Evolutionary conservation across 331 rosid species (phyloP).

Genomic region (Rosa hybrid): DNA sequence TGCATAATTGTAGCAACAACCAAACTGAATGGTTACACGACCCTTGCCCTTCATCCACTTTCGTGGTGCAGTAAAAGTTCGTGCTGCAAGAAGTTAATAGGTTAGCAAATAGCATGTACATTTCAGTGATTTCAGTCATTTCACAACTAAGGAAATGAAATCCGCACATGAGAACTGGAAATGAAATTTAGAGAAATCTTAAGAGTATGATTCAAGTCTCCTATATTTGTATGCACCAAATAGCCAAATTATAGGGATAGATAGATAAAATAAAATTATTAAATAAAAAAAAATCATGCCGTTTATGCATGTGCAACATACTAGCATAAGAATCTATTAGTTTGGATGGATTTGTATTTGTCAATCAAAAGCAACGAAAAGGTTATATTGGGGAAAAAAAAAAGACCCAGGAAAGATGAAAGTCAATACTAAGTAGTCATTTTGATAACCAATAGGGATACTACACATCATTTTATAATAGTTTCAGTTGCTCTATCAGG

Average conservation of each 20-base stretch:
- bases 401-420: not conserved
- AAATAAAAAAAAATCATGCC: not conserved
- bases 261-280: not conserved
- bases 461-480: not conserved
- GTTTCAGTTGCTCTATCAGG: not conserved
- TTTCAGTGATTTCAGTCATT: not conserved
- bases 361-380: not conserved
- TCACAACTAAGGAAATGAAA: not conserved
- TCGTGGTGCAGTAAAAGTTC: conserved; percentile 81
- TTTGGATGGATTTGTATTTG: not conserved
- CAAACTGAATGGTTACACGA: conserved; percentile 83
- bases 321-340: not conserved
- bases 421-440: not conserved
- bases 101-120: not conserved
- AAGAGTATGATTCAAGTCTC: not conserved
- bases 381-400: not conserved
- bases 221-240: not conserved
- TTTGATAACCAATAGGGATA: not conserved
- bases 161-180: conserved; percentile 8
- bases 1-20: conserved; percentile 96
- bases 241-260: not conserved
- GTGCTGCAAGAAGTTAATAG: conserved; percentile 52
- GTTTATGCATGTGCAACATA: not conserved
- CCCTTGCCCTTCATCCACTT: conserved; percentile 99
- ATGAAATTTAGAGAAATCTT: not conserved